Conservation (phyloP, 441 rosid genomes). For the Rhodomyrtus psidioides region DNA sequence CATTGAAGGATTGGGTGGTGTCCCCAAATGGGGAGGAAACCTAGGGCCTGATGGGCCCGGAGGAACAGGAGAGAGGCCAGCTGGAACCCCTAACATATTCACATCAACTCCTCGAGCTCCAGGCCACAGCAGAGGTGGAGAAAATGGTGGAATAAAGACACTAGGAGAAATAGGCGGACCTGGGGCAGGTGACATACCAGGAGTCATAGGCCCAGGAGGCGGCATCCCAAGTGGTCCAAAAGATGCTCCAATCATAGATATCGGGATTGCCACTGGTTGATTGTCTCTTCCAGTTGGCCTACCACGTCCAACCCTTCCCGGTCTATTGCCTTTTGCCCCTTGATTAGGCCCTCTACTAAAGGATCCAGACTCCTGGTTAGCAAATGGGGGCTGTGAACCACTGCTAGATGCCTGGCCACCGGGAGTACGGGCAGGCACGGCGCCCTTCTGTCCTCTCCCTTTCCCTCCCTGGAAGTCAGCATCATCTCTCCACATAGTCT, state of each 20-base stretch:
- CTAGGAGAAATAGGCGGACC: slow-evolving; percentile 72
- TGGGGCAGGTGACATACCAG: slow-evolving; percentile 83
- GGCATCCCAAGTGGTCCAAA: slow-evolving; percentile 93
- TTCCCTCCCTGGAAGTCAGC: slow-evolving; percentile 57
- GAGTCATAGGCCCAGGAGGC: slow-evolving; percentile 85
- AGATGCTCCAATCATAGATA: slow-evolving; percentile 87
- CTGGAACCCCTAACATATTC: slow-evolving; percentile 81
- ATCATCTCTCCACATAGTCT: slow-evolving; percentile 58
- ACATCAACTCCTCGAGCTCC: slow-evolving; percentile 95
- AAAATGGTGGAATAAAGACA: slow-evolving; percentile 79
- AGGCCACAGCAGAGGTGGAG: slow-evolving; percentile 81
- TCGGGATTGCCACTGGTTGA: slow-evolving; percentile 67
- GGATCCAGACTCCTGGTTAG: slow-evolving; percentile 50
- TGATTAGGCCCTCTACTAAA: slow-evolving; percentile 46
- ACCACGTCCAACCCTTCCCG: slow-evolving; percentile 79
- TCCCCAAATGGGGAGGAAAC: slow-evolving; percentile 65
- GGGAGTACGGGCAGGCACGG: slow-evolving; percentile 34
- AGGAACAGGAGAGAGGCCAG: slow-evolving; percentile 83
- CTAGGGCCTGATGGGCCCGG: slow-evolving; percentile 83
- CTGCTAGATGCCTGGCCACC: slow-evolving; percentile 49
- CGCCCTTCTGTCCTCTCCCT: slow-evolving; percentile 73
- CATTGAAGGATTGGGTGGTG: slow-evolving; percentile 65
- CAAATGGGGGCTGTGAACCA: slow-evolving; percentile 50
- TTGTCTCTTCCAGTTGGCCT: slow-evolving; percentile 79
- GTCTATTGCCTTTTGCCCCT: slow-evolving; percentile 78